These are phyloP conservation scores for Musa itinerans DNA, from an alignment of 176 grass and related monocot genomes.

Conservation along the genomic window DNA sequence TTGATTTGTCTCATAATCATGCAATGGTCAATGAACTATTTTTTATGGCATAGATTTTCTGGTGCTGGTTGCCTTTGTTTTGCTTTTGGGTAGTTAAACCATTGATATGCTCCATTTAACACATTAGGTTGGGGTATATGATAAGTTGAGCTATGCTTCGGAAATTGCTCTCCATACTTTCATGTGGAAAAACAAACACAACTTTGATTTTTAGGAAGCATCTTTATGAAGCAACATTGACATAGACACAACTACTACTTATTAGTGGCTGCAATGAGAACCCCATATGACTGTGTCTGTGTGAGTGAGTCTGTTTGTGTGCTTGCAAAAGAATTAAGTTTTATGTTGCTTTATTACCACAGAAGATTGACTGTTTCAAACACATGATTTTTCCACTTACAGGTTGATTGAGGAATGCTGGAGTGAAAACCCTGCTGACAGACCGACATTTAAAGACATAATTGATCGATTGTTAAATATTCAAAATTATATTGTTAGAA, in stretches of 20 bases:
- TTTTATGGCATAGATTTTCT: background rate
- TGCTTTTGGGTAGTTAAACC: no score
- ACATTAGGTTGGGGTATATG: no score
- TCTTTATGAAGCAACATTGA: background rate
- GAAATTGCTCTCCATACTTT: no score
- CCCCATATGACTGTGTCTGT: no score
- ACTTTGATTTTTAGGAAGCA: background rate
- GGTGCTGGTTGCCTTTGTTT: background rate
- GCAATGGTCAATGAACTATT: no score
- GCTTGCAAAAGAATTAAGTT: background rate
- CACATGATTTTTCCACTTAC: background rate
- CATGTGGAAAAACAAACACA: no score
- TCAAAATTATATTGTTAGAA: slow-evolving; percentile 42
- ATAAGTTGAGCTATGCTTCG: no score
- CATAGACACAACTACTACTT: background rate
- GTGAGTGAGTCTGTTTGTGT: no score
- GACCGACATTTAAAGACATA: slow-evolving; percentile 68
- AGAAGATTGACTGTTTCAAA: background rate
- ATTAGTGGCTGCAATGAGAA: background rate
- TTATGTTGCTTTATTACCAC: background rate
- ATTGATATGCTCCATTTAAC: no score
- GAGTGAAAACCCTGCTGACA: slow-evolving; percentile 71
- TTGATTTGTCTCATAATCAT: background rate
- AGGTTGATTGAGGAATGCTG: slow-evolving; percentile 96
- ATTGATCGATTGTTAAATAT: slow-evolving; percentile 52